A percentile compares a stretch with the other conserved stretches of the same genome.
Conservation (phyloP, 768 basidiomycete genomes). For the Amanita fuliginea region DNA sequence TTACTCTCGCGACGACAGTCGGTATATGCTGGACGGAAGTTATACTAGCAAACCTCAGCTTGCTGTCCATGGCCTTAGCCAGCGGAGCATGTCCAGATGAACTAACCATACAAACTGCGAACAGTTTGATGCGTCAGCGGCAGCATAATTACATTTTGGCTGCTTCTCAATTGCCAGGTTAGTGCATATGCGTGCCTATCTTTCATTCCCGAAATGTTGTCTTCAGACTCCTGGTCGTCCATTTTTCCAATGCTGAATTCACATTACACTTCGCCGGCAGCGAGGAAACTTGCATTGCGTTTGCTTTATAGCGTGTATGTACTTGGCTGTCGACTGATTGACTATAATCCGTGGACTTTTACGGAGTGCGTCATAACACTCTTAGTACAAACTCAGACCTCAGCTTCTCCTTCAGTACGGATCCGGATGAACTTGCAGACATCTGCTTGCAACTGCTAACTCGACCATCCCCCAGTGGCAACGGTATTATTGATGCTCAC, state of each 20-base stretch:
- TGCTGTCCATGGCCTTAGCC: slow-evolving; percentile 17
- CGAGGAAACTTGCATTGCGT: slow-evolving; percentile 45
- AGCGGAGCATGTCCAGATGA: slow-evolving; percentile 6
- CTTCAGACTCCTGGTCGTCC: slow-evolving; percentile 42
- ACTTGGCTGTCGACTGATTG: slow-evolving; percentile 30
- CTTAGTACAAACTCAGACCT: neutral
- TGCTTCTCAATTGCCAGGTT: slow-evolving; percentile 62
- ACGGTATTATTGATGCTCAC: slow-evolving; percentile 2
- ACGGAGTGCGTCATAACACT: neutral
- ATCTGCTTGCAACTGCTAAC: slow-evolving; percentile 11
- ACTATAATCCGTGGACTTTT: slow-evolving; percentile 14
- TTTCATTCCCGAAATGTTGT: neutral
- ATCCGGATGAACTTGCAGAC: slow-evolving; percentile 1
- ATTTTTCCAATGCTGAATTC: slow-evolving; percentile 36
- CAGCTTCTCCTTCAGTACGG: slow-evolving; percentile 4
- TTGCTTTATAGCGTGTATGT: slow-evolving; percentile 47
- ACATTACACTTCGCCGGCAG: slow-evolving; percentile 42
- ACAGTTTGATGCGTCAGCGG: slow-evolving; percentile 26
- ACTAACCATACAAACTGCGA: slow-evolving; percentile 6
- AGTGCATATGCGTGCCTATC: neutral
- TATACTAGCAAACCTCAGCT: slow-evolving; percentile 41
- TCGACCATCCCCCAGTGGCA: slow-evolving; percentile 10
- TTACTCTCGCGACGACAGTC: slow-evolving; percentile 8
- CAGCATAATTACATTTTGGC: slow-evolving; percentile 45
- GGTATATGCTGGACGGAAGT: slow-evolving; percentile 60